These are phyloP conservation scores for Colletotrichum sublineola DNA, from an alignment of 2,329 filamentous ascomycete species.

Conservation along the genomic window DNA sequence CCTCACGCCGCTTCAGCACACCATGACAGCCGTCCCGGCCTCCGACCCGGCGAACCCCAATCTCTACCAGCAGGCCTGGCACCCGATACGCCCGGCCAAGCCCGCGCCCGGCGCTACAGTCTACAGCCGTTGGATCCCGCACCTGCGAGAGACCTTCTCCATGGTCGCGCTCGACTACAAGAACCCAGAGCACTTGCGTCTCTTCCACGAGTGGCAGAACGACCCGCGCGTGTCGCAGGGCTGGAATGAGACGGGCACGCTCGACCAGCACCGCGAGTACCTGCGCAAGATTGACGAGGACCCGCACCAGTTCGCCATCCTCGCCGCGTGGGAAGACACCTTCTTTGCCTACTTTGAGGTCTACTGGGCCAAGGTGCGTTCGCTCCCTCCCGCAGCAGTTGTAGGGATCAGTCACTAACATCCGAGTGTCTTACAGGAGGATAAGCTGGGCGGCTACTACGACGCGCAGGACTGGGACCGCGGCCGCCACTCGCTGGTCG, in stretches of 20 bases:
- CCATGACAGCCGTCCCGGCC: conserved; percentile 54
- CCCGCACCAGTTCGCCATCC: conserved; percentile 77
- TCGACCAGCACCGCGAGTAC: conserved; percentile 81
- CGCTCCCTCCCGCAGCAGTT: background rate
- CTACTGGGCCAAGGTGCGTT: conserved; percentile 77
- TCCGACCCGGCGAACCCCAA: conserved; percentile 58
- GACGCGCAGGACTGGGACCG: conserved; percentile 68
- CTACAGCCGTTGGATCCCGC: conserved; percentile 84
- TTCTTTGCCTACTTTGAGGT: conserved; percentile 85
- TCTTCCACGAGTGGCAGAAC: conserved; percentile 88
- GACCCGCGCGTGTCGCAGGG: conserved; percentile 84
- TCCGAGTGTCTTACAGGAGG: conserved; percentile 57
- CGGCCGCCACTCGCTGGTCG: conserved; percentile 70
- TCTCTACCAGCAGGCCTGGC: conserved; percentile 68
- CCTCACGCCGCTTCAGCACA: conserved; percentile 63
- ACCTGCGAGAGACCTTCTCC: conserved; percentile 81
- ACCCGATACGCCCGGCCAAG: conserved; percentile 80
- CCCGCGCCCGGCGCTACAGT: conserved; percentile 77
- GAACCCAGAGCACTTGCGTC: conserved; percentile 72
- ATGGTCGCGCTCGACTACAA: conserved; percentile 80
- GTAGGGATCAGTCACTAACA: conserved; percentile 11
- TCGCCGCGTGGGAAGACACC: conserved; percentile 78
- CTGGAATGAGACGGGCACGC: conserved; percentile 83
- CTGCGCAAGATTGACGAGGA: conserved; percentile 77
- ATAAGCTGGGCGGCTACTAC: conserved; percentile 69